These are phyloP conservation scores for Tetratostichococcus sp. DNA, from an alignment of 139 green algal genomes.

Conservation along the genomic window DNA sequence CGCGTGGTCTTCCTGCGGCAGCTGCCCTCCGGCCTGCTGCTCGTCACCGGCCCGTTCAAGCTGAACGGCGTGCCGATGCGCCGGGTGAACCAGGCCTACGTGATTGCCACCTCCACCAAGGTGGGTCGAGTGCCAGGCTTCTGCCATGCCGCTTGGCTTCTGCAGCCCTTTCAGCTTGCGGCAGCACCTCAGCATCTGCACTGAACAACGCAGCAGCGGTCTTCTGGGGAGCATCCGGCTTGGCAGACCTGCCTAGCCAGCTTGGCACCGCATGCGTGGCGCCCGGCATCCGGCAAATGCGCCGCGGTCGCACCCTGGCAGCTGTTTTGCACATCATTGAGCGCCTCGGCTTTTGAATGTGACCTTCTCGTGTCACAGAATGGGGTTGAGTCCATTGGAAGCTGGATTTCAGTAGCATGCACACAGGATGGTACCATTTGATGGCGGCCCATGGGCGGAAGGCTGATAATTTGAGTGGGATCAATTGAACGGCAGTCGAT, in stretches of 20 bases:
- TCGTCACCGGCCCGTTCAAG: slow-evolving; percentile 94
- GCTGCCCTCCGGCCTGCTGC: slow-evolving; percentile 90
- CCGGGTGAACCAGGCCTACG: slow-evolving; percentile 95
- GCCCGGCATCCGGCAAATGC: not conserved
- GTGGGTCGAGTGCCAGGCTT: too few species aligned
- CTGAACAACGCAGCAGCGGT: not conserved
- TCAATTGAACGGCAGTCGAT: too few species aligned
- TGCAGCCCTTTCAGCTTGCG: too few species aligned
- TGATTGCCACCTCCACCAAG: slow-evolving; percentile 97
- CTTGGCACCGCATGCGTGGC: not conserved
- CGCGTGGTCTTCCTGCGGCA: slow-evolving; percentile 95
- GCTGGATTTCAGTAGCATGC: too few species aligned
- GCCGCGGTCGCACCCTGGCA: not conserved
- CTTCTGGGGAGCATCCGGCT: too few species aligned
- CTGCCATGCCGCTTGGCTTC: too few species aligned
- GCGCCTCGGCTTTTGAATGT: too few species aligned
- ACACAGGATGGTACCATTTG: too few species aligned
- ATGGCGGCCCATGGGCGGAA: too few species aligned
- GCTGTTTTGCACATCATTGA: not conserved
- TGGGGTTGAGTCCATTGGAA: too few species aligned
- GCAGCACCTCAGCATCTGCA: slow-evolving; percentile 17
- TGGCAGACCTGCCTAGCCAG: not conserved
- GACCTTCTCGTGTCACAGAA: too few species aligned
- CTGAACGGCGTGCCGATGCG: slow-evolving; percentile 95
- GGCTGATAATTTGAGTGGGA: too few species aligned